Evolutionary conservation across 2,329 filamentous ascomycete genomes (phyloP), one percentile per base, ranked within the genome.

Genomic region (Aspergillus sp.): DNA sequence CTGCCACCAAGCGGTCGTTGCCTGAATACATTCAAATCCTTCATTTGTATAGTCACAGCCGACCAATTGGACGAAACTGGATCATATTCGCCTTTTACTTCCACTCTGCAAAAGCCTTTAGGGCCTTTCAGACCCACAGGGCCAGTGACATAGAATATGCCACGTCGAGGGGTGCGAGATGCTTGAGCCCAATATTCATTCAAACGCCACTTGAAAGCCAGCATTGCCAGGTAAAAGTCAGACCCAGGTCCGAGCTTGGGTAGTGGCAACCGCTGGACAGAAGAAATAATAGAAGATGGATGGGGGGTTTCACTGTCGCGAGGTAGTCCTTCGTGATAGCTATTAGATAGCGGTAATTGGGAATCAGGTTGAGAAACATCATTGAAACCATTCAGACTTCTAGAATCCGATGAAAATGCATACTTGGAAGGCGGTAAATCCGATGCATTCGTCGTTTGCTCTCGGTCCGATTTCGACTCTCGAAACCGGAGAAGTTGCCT

Each of bases 21-120:
- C 34, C 49, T 55, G 36, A 54, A 54, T 29, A 58, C 43, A 30
- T 54, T 61, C 35, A 66, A 27, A 47, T 68, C 65, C 41, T 56
- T 63, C 5, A 67, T 47, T 32, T 58, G 49, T 52, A 65, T 59
- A 27, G 58, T 57, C 27, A 67, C 51, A 10, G 48, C 54, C 32
- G 56, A 51, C 63, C 63, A 68, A 42, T 51, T 54, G 29, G 54
- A 53, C 5, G 56, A 52, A 8, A 46, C 50, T 35, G 64, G 63
- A 43, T 68, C 60, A 48, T 67, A 68, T 57, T 66, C 64, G 29
- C 62, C 65, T 19, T 51, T 52, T 7, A 67, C 62, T 48, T 67
- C 63, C 44, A 66, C 53, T 44, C 65, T 59, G 46, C 64, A 67
- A 44, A 60, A 58, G 7, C 64, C 65, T 30, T 57, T 56, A 2